These are phyloP conservation scores for Bipolaris gigantea DNA, from an alignment of 2,329 filamentous ascomycete species.

Conservation along the genomic window DNA sequence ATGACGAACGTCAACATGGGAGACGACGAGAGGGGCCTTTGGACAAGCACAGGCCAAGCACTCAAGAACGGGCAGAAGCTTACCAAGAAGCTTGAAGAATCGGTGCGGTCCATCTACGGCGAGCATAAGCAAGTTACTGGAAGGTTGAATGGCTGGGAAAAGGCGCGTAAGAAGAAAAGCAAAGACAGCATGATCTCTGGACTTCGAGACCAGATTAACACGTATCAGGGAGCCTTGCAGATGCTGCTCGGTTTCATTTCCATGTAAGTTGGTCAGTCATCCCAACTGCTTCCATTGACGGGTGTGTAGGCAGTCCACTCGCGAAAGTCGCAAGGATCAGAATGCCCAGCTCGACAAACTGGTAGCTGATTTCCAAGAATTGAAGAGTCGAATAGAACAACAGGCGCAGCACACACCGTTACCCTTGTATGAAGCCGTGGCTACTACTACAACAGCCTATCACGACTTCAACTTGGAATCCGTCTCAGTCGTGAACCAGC, in stretches of 20 bases:
- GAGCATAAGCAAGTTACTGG: background rate
- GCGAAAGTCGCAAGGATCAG: background rate
- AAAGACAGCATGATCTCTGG: constrained; percentile 4
- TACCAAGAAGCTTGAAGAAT: constrained; percentile 1
- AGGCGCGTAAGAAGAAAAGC: background rate
- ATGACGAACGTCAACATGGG: background rate
- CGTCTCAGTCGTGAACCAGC: background rate
- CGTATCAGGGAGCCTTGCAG: constrained; percentile 1
- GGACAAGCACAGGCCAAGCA: background rate
- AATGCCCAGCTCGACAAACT: background rate
- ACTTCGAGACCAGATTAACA: constrained; percentile 3
- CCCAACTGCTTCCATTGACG: background rate
- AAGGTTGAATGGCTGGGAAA: background rate
- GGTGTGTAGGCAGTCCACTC: constrained; percentile 1
- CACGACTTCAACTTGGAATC: constrained; percentile 1
- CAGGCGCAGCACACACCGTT: background rate
- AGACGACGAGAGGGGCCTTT: background rate
- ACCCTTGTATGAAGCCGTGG: background rate
- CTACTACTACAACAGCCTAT: background rate
- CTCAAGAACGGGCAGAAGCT: constrained; percentile 4
- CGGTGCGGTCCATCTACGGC: background rate
- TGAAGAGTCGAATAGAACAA: background rate
- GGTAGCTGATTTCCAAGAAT: background rate
- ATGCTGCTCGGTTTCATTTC: constrained; percentile 2
- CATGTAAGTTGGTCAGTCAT: background rate